A percentile compares a stretch with the other conserved stretches of the same genome.
Conservation (phyloP, 2,329 filamentous ascomycete genomes). For the Aspergillus sp. region DNA sequence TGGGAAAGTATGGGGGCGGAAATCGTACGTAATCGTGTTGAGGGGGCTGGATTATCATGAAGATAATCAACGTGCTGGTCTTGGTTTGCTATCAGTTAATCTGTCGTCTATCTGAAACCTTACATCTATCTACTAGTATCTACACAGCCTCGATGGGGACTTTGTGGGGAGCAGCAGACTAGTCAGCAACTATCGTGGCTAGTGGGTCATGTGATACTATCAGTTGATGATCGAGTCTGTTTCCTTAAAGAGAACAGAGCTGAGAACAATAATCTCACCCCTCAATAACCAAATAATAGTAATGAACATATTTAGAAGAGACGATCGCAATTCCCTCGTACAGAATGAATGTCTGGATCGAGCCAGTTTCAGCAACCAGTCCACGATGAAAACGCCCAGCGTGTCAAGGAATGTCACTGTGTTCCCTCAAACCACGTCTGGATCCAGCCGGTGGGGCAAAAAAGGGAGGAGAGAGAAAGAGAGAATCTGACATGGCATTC, state of each 20-base stretch:
- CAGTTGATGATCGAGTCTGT: no score
- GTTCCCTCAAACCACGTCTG: background rate
- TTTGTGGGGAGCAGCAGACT: background rate
- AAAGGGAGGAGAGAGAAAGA: background rate
- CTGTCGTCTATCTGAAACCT: conserved; percentile 1
- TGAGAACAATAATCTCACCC: background rate
- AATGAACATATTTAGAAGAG: background rate
- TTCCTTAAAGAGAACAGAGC: background rate
- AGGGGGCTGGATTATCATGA: background rate
- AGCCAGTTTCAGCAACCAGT: background rate
- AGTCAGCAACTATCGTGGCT: conserved; percentile 1
- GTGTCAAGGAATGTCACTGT: background rate
- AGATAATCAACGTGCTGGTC: background rate
- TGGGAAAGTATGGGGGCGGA: background rate
- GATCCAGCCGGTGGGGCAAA: background rate
- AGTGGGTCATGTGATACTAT: background rate
- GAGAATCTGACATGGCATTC: background rate
- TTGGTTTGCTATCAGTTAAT: background rate
- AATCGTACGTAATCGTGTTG: background rate
- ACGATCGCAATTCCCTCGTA: background rate
- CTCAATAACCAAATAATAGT: background rate
- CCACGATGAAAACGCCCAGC: background rate
- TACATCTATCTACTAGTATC: background rate
- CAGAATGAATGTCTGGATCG: background rate
- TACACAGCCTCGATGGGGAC: background rate